Base-by-base conservation (phyloP, 768 basidiomycete genomes). In the Megacollybia marginata region DNA sequence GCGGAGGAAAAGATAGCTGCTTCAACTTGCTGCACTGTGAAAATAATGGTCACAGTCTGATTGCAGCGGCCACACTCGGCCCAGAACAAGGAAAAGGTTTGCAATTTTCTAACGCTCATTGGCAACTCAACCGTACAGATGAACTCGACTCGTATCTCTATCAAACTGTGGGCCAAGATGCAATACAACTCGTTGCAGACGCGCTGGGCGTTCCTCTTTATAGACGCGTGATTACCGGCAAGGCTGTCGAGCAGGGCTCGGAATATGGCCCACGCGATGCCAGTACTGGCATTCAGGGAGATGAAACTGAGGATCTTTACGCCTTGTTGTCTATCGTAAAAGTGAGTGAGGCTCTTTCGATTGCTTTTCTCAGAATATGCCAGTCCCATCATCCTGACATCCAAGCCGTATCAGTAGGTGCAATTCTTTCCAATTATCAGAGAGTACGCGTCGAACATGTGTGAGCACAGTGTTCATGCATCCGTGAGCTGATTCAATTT, bases 91-190 rank as follows among this genome's bases (percentile, higher is more conserved):
- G 92, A 58, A 88, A 85, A 81, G 94, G 95, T 93, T 57, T 60
- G 78, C 59, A 49, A 47, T 51, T 44, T 49, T 49, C 53, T 23
- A 55, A 48, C 52, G 48, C 40, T 50, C 61, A 55, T 48, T 48
- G 48, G 57, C 42, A 48, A 56, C 56, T 52, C 53, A 46, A 44
- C 50, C 52, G 40, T 50, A 48, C 53, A 96, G 96, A 98, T 73
- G 96, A 99, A 72, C 80, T 98, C 59, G 94, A 99, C 66, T 97
- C 94, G 19, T 98, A 92, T 69, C 75, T 99, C 65, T 99, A 97
- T 66, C 96, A 99, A 65, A 97, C 95, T n/a, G 94, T 99, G 23
- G 96, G 94, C 1, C 94, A 97, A 62, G 90, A 92, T 50, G 91
- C 92, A 15, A 85, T 98, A 51, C 82, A 89, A 45, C 73, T 86